A percentile compares a stretch with the other conserved stretches of the same genome.
Conservation (phyloP, 2,329 filamentous ascomycete species). For the Colletotrichum sp. region DNA sequence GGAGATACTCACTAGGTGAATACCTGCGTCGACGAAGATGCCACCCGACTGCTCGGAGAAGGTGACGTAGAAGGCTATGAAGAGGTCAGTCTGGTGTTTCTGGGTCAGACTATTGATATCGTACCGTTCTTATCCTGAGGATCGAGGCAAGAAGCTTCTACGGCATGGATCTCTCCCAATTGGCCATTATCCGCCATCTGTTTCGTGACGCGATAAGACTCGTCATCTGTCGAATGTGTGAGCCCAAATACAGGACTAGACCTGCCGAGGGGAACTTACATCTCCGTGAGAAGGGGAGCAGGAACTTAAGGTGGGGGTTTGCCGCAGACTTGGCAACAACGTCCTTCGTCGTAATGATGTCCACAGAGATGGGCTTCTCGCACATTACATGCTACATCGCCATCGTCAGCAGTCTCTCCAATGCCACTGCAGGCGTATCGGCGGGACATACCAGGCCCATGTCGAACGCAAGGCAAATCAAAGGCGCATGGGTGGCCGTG, state of each 20-base stretch:
- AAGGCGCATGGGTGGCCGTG: not conserved
- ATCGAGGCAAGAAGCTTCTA: not conserved
- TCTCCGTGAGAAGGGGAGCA: not conserved
- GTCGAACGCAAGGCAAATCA: not conserved
- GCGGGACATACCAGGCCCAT: no score
- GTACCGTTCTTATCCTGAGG: not conserved
- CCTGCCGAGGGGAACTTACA: no score
- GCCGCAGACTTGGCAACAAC: not conserved
- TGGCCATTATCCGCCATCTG: not conserved
- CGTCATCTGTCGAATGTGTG: not conserved
- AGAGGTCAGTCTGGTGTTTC: not conserved
- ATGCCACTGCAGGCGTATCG: no score
- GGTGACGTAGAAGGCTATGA: not conserved
- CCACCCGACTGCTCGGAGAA: not conserved
- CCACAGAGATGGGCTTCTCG: not conserved
- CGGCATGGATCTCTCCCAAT: not conserved
- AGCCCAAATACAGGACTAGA: no score
- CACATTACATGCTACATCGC: not conserved
- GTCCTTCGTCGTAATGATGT: not conserved
- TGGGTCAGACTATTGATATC: fast-evolving
- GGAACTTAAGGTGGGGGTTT: not conserved
- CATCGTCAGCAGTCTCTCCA: not conserved
- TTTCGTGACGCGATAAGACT: not conserved
- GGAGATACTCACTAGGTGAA: fast-evolving
- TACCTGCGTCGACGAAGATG: not conserved